Base-by-base conservation (phyloP, 768 basidiomycete genomes). In the Xanthoconium stramineum region DNA sequence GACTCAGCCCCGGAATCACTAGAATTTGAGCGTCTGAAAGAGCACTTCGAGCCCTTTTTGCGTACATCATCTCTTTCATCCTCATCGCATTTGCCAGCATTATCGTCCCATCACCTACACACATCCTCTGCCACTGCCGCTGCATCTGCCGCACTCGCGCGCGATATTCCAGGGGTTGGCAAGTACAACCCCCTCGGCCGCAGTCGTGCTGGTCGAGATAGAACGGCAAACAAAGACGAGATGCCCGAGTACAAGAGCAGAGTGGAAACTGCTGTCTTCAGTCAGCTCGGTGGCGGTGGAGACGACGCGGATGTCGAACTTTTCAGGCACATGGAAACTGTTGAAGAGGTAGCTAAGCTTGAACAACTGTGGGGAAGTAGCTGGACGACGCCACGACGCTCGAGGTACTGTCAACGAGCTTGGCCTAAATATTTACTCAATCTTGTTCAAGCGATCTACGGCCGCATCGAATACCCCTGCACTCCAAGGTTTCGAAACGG, bases 41-140 rank as follows among this genome's bases (percentile, higher is more conserved):
- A 97, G 65, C 95, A 98, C 72, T 94, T 98, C 76, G 97, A 98
- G 70, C 90, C 93, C 53, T 90, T 92, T 77, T 76, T 99, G 73
- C 86, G 93, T 74, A 83, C 88, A 79, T 85, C 89, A 58, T 82
- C 86, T 57, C 77, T 83, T 72, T 85, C 88, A 67, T 80, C 86
- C 72, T 85, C 85, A 70, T 77, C 82, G 65, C 74, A 80, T 65
- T 74, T 77, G 58, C 74, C 79, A 69, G 66, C 74, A 70, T 70
- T 72, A 62, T 72, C 77, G 53, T 83, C 86, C 77, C 87, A 88
- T 75, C 83, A 84, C 70, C 75, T 83, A 73, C 88, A 89, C 74
- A 80, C 86, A 57, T 86, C 86, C 64, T 85, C 91, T 67, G 85
- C 91, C 72, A 91, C 89, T 75, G 89, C 89, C 65, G 93, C 93